A percentile compares a stretch with the other conserved stretches of the same genome.
Evolutionary conservation across 805 yeast genomes (phyloP).

Genomic region (Priceomyces carsonii): DNA sequence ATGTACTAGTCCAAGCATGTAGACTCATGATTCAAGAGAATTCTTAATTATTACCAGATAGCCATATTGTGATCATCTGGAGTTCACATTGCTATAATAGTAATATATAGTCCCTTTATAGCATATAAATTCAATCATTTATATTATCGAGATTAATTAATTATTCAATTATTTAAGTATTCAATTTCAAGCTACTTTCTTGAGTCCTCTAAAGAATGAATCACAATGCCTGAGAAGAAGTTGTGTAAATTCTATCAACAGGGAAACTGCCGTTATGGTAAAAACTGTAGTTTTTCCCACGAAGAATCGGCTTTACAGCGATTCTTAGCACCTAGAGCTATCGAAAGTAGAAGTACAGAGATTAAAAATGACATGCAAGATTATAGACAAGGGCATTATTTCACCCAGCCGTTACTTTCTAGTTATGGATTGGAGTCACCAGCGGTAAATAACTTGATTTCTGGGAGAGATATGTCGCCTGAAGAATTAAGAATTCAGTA

Average conservation of each 20-base stretch:
- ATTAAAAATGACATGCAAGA: slow-evolving; percentile 25
- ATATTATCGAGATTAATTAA: too few species aligned
- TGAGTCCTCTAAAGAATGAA: too few species aligned
- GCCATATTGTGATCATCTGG: background rate
- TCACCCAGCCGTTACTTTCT: slow-evolving; percentile 37
- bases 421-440: slow-evolving; percentile 52
- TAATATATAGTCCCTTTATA: background rate
- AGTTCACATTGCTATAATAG: background rate
- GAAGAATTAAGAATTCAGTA: slow-evolving; percentile 54
- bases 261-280: slow-evolving; percentile 29
- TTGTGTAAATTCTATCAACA: slow-evolving; percentile 24
- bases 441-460: slow-evolving; percentile 48
- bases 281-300: slow-evolving; percentile 27
- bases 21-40: slow-evolving; percentile 10
- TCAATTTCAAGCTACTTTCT: background rate
- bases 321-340: slow-evolving; percentile 14
- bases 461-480: slow-evolving; percentile 52
- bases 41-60: slow-evolving; percentile 2
- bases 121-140: background rate
- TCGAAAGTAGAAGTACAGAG: slow-evolving; percentile 16
- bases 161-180: background rate
- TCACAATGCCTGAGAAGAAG: slow-evolving; percentile 3
- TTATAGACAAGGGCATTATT: slow-evolving; percentile 17
- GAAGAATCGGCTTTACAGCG: slow-evolving; percentile 7
- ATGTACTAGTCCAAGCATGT: slow-evolving; percentile 29